A percentile compares a stretch with the other conserved stretches of the same genome.
Conservation (phyloP, 345 rosid species). For the Carallia brachiata region DNA sequence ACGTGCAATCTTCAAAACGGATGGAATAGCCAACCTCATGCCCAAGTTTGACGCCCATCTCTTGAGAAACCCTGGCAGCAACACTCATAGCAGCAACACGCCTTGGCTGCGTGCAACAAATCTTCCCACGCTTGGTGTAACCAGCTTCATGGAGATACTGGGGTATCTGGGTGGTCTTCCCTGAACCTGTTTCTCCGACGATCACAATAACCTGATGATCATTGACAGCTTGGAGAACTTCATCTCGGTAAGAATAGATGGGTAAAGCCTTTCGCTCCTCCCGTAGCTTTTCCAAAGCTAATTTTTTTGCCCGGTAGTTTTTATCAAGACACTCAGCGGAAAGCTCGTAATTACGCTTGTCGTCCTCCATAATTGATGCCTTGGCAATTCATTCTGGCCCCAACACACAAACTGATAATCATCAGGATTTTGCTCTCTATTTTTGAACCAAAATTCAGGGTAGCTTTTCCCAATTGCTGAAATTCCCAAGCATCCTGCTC, state of each 20-base stretch:
- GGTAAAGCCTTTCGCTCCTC: constrained; percentile 85
- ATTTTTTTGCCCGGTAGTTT: constrained; percentile 42
- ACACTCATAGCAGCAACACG: constrained; percentile 92
- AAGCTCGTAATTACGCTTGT: constrained; percentile 41
- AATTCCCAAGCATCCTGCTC: constrained; percentile 98
- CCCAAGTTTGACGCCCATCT: constrained; percentile 93
- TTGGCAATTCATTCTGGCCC: constrained; percentile 85
- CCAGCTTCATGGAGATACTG: constrained; percentile 89
- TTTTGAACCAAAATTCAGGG: constrained; percentile 76
- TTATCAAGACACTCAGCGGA: neutral
- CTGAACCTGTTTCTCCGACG: constrained; percentile 91
- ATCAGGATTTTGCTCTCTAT: neutral
- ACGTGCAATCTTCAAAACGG: constrained; percentile 82
- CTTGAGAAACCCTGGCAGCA: constrained; percentile 87
- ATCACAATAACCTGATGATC: constrained; percentile 73
- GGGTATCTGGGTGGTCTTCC: constrained; percentile 84
- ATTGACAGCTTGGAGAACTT: constrained; percentile 69
- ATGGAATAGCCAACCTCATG: constrained; percentile 87
- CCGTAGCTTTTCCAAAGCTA: constrained; percentile 83
- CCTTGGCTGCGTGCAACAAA: constrained; percentile 89
- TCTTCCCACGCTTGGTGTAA: constrained; percentile 80
- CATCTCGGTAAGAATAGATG: constrained; percentile 74
- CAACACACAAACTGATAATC: constrained; percentile 70
- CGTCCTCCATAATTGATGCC: constrained; percentile 82
- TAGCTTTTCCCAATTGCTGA: constrained; percentile 87